Base-by-base conservation (phyloP, 768 basidiomycete species). In the Panaeolus papilionaceus region DNA sequence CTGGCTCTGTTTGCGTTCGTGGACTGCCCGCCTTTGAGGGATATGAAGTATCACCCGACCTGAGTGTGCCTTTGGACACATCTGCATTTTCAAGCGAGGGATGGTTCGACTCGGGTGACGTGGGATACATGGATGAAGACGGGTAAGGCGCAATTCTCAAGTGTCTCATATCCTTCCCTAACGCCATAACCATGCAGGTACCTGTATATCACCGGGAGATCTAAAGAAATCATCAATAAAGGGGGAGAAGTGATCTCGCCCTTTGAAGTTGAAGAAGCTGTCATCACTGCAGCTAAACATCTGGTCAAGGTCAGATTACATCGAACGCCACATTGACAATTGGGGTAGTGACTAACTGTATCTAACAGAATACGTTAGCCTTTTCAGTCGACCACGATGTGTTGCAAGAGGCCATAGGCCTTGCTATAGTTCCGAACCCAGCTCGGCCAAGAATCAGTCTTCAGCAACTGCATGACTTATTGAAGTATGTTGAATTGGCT, bases 221-320 rank as follows among this genome's bases (percentile, higher is more conserved):
- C 86, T 20, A 89, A 89, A 73, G 88, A 89, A 77, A 85, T 87
- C 67, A 87, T 86, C 69, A 85, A 85, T 71, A 84, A 85, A 70
- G 88, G 87, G 18, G 88, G 88, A 8, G 87, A 89, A 75, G 87
- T 88, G 63, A 83, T 88, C 47, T 86, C 85, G 3, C 88, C 88
- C 0, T 84, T 88, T 66, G 87, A 89, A 75, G 77, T 89, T 26
- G 88, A 89, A 75, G 84, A 87, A 65, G 88, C 88, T 3, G 76
- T 89, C 44, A 75, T 79, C 45, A 79, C 76, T 18, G 81, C 79
- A 11, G 82, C 82, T 4, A 81, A 79, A 73, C 77, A 76, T 45
- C 73, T 73, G 40, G 82, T 84, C 23, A 81, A 80, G 76, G 82
- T 82, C 65, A 37, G 71, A 58, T 37, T 38, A 37, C 37, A 64